phyloP scores from a whole-genome alignment of 495 filamentous ascomycete genomes.

The Sphaerosporella brunnea region DNA sequence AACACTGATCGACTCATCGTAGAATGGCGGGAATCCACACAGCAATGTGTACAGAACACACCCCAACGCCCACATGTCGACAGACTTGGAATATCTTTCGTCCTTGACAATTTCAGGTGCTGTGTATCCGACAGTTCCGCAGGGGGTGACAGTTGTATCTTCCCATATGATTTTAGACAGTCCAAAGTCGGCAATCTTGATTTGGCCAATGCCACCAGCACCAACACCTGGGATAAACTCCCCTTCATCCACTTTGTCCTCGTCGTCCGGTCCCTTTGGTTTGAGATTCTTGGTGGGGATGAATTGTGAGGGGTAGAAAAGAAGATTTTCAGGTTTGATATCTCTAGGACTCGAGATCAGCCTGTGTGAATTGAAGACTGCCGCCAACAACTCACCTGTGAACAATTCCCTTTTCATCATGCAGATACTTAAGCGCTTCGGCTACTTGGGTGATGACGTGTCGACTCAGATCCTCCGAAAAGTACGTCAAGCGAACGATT shows the following conservation, averaged over 20 bases:
- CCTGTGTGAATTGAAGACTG: slow-evolving; percentile 18
- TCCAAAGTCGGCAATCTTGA: slow-evolving; percentile 97
- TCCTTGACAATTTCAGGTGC: slow-evolving; percentile 99
- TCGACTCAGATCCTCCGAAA: slow-evolving; percentile 84
- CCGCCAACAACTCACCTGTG: slow-evolving; percentile 55
- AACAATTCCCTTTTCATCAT: slow-evolving; percentile 86
- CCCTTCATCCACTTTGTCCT: slow-evolving; percentile 94
- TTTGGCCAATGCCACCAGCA: slow-evolving; percentile 78
- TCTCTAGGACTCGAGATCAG: slow-evolving; percentile 40
- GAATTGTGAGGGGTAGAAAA: slow-evolving; percentile 75
- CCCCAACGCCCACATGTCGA: slow-evolving; percentile 97
- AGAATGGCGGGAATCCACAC: slow-evolving; percentile 95
- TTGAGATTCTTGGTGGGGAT: slow-evolving; percentile 64
- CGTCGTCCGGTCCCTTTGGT: slow-evolving; percentile 63
- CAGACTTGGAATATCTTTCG: slow-evolving; percentile 94
- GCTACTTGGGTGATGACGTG: slow-evolving; percentile 92
- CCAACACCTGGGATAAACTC: slow-evolving; percentile 74
- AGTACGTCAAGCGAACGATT: slow-evolving; percentile 94
- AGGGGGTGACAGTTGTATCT: slow-evolving; percentile 96
- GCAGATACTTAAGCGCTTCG: slow-evolving; percentile 79
- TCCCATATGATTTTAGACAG: slow-evolving; percentile 98
- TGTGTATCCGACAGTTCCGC: slow-evolving; percentile 93
- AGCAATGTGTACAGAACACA: slow-evolving; percentile 94
- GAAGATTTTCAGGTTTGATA: slow-evolving; percentile 94
- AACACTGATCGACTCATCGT: slow-evolving; percentile 93